Base-by-base conservation (phyloP, 2,329 filamentous ascomycete species). In the Huntiella moniliformis region DNA sequence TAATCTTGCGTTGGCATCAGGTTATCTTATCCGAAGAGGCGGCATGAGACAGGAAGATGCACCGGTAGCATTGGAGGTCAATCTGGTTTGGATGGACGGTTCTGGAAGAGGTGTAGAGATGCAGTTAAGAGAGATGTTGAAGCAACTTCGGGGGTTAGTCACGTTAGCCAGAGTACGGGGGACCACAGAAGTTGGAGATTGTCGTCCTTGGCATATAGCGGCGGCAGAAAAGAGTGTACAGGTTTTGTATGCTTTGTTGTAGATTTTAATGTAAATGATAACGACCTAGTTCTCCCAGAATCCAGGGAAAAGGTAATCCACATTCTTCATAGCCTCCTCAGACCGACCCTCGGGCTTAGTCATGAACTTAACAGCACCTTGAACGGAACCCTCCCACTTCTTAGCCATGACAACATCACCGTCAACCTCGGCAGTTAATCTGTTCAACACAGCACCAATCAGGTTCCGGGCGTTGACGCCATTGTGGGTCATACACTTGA, bases 401-500 rank as follows among this genome's bases (percentile, higher is more conserved):
- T 81, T 88, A 17, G 81, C 91, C 50, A 71, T 64, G 36, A 95
- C 77, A 47, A 91, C 61, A 49, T 88, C 78, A 46, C 61, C 66
- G 62, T 93, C 75, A 58, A 88, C 81, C 50, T 82, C 71, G 58
- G 82, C 79, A 55, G 74, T 77, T 55, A 96, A 68, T 62, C 86
- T 79, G 61, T 96, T 84, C 46, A 98, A 67, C 38, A 96, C 86
- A 31, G 82, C 84, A 33, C 76, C 83, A 32, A 98, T 79, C 47
- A 96, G 79, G 44, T 77, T 70, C 60, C 80, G 79, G 32, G 91
- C 91, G 57, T 96, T 98, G 58, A 79, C 71, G 44, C 82, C 72
- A 63, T 98, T 98, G 53, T 85, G 81, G 59, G 82, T 80, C 91
- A 98, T 98, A 63, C 93, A 84, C 51, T 77, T 81, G 77, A 94